These are phyloP conservation scores for Dionaea muscipula DNA, from an alignment of 179 eudicot species.

Conservation along the genomic window DNA sequence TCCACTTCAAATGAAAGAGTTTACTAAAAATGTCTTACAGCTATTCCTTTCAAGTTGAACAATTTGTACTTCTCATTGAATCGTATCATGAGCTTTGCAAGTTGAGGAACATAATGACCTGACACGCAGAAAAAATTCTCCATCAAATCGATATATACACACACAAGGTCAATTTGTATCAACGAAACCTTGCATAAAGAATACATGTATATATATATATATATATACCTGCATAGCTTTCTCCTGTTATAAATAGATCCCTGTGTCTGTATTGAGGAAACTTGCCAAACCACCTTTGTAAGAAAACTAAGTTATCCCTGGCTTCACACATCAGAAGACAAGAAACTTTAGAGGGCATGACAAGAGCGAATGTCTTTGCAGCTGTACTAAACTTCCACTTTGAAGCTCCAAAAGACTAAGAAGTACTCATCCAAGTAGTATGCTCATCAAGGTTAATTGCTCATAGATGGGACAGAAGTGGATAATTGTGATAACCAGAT, in stretches of 20 bases:
- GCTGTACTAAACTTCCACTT: neutral
- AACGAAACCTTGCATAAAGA: neutral
- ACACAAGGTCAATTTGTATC: neutral
- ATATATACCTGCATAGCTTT: constrained; percentile 87
- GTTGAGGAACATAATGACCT: constrained; percentile 97
- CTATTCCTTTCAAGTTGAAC: constrained; percentile 85
- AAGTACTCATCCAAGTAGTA: neutral
- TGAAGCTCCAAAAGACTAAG: too few relatives aligned
- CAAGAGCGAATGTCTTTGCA: neutral
- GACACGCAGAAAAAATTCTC: constrained; percentile 9
- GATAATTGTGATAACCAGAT: too few relatives aligned
- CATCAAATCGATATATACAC: neutral
- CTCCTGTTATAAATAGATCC: constrained; percentile 77
- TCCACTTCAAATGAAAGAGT: neutral
- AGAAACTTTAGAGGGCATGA: constrained; percentile 14
- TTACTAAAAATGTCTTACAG: constrained; percentile 33
- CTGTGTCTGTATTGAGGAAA: constrained; percentile 67
- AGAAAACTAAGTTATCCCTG: constrained; percentile 65
- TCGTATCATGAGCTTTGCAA: constrained; percentile 67
- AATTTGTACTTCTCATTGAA: constrained; percentile 49
- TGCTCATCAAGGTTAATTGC: too few relatives aligned
- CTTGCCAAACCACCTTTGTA: constrained; percentile 70
- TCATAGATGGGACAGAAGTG: too few relatives aligned
- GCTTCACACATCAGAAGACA: constrained; percentile 30
- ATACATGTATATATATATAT: too few relatives aligned